These are phyloP conservation scores for Beauveria australis DNA, from an alignment of 2,329 filamentous ascomycete species.

Conservation along the genomic window DNA sequence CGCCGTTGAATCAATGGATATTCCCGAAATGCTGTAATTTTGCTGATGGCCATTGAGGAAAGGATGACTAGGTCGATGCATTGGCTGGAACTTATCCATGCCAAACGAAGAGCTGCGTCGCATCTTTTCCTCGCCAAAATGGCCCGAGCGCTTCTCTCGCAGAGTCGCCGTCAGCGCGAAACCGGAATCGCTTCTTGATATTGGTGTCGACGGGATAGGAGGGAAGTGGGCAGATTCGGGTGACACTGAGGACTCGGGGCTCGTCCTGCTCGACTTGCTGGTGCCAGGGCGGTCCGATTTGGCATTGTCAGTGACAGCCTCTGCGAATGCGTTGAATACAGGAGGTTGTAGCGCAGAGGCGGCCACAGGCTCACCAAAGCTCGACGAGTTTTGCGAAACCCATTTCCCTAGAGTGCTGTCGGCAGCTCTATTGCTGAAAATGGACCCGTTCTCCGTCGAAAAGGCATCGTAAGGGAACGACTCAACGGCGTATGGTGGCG, in stretches of 20 bases:
- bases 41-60: conserved; percentile 60
- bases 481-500: conserved; percentile 87
- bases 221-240: conserved; percentile 74
- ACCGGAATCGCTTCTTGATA: conserved; percentile 86
- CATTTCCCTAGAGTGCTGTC: conserved; percentile 73
- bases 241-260: conserved; percentile 59
- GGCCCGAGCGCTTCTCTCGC: conserved; percentile 87
- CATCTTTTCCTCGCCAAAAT: conserved; percentile 72
- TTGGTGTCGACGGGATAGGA: conserved; percentile 63
- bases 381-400: conserved; percentile 80
- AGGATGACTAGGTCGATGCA: conserved; percentile 63
- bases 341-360: conserved; percentile 46
- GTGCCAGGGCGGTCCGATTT: conserved; percentile 72
- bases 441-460: conserved; percentile 71
- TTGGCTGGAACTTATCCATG: conserved; percentile 59
- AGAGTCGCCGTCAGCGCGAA: conserved; percentile 80
- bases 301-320: conserved; percentile 59
- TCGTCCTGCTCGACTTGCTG: conserved; percentile 54
- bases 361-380: conserved; percentile 61
- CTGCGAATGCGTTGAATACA: conserved; percentile 86
- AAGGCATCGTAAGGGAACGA: conserved; percentile 87
- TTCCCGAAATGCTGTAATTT: conserved; percentile 50
- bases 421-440: conserved; percentile 66
- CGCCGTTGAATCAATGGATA: conserved; percentile 57
- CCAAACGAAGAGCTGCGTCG: conserved; percentile 91